phyloP scores from a whole-genome alignment of 1,139 yeast species.

The Protomyces inouyei region DNA sequence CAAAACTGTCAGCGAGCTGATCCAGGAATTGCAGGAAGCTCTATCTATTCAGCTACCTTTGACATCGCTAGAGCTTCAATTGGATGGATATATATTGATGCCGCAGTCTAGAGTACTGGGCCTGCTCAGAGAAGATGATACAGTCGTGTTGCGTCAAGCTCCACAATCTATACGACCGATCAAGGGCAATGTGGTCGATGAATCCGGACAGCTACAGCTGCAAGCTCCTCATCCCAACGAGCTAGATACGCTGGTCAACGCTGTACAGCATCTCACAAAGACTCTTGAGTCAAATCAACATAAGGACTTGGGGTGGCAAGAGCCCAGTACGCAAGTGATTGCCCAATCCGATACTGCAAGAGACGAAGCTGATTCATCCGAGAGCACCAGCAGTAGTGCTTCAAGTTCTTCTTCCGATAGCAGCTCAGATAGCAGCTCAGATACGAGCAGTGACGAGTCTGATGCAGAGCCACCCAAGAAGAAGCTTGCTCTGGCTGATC shows the following conservation, averaged over 20 bases:
- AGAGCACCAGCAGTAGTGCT: neutral
- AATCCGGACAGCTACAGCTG: too few relatives aligned
- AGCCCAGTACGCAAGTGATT: too few relatives aligned
- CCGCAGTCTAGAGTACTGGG: slow-evolving; percentile 16
- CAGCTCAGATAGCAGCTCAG: neutral
- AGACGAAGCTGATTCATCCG: neutral
- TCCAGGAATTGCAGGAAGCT: slow-evolving; percentile 5
- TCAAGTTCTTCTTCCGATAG: neutral
- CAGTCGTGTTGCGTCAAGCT: neutral
- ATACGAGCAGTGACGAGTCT: neutral
- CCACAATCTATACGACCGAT: too few relatives aligned
- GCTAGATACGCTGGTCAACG: too few relatives aligned
- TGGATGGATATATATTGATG: slow-evolving; percentile 4
- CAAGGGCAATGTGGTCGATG: too few relatives aligned
- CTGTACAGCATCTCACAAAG: too few relatives aligned
- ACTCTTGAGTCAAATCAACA: too few relatives aligned
- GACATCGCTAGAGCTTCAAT: slow-evolving; percentile 2
- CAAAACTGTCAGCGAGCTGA: slow-evolving; percentile 1
- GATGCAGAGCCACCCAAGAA: too few relatives aligned
- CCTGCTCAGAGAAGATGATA: slow-evolving; percentile 10
- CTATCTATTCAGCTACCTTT: neutral
- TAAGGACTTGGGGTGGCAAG: too few relatives aligned
- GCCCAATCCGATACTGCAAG: too few relatives aligned
- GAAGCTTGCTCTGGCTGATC: too few relatives aligned
- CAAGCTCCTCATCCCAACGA: too few relatives aligned